Evolutionary conservation across 1,284 basidiomycete genomes (phyloP).

Genomic region (Termitomyces sp.): DNA sequence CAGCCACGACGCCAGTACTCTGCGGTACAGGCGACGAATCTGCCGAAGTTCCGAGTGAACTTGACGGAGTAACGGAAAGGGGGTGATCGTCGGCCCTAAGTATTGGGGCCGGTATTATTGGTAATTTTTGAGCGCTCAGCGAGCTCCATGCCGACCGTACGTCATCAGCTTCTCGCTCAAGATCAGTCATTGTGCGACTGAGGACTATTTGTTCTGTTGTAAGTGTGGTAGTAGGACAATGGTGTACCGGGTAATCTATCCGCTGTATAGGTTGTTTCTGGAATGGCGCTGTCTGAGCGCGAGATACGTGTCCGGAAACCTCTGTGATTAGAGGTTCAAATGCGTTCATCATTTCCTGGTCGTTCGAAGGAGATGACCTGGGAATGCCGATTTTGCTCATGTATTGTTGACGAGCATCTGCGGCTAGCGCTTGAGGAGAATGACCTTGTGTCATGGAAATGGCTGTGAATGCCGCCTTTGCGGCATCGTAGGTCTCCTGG

Average conservation of each 20-base stretch:
- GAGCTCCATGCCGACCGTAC: conserved; percentile 7
- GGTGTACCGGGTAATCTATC: not conserved
- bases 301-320: not conserved
- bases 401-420: not conserved
- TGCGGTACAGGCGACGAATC: not conserved
- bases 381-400: not conserved
- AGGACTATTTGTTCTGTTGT: not conserved
- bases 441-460: not conserved
- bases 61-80: not conserved
- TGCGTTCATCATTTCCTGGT: not conserved
- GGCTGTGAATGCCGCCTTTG: conserved; percentile 6
- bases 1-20: not conserved
- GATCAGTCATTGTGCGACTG: not conserved
- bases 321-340: not conserved
- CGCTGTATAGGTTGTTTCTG: not conserved
- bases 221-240: not conserved
- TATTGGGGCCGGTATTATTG: too few species aligned
- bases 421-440: not conserved
- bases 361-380: not conserved
- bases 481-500: conserved; percentile 7
- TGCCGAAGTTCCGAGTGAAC: not conserved
- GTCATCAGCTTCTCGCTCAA: conserved; percentile 8
- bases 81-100: not conserved
- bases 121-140: not conserved
- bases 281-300: too few species aligned